Evolutionary conservation across 768 basidiomycete species (phyloP).

Genomic region (Amylocystis lapponica): DNA sequence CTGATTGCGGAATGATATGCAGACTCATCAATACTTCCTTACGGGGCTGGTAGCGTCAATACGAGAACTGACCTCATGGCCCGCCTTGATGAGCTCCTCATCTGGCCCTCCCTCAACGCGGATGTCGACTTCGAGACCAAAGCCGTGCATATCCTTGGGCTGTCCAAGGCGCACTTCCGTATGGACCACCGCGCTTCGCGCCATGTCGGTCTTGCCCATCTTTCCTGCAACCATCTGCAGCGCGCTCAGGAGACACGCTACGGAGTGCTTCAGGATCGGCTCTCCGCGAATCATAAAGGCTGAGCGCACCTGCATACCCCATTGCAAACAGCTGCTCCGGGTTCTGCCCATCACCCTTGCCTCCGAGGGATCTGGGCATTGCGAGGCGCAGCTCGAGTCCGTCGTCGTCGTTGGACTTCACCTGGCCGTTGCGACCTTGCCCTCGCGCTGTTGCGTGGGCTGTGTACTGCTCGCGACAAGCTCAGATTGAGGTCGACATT

Average conservation of each 20-base stretch:
- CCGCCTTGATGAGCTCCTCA: slow-evolving; percentile 56
- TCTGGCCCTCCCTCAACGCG: slow-evolving; percentile 66
- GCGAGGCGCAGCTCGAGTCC: slow-evolving; percentile 29
- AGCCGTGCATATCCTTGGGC: slow-evolving; percentile 51
- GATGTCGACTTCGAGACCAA: slow-evolving; percentile 65
- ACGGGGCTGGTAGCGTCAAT: neutral
- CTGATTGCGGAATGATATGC: slow-evolving; percentile 28
- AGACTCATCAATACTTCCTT: neutral
- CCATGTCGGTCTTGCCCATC: slow-evolving; percentile 49
- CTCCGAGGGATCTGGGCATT: slow-evolving; percentile 30
- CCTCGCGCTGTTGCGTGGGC: slow-evolving; percentile 61
- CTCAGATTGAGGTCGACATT: neutral
- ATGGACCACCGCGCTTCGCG: slow-evolving; percentile 55
- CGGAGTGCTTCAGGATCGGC: neutral
- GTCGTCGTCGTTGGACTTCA: slow-evolving; percentile 26
- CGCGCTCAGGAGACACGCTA: slow-evolving; percentile 71
- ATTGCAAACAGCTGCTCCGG: slow-evolving; percentile 35
- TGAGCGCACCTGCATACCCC: slow-evolving; percentile 26
- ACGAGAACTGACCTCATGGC: slow-evolving; percentile 51
- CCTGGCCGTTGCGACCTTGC: slow-evolving; percentile 56
- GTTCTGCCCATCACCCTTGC: slow-evolving; percentile 33
- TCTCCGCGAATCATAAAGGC: neutral
- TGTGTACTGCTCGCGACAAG: slow-evolving; percentile 45
- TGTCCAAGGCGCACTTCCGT: slow-evolving; percentile 59
- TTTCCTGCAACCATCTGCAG: slow-evolving; percentile 53